Evolutionary conservation across 495 filamentous ascomycete genomes (phyloP), one percentile per base, ranked within the genome.

Genomic region (Coniosporium apollinis): DNA sequence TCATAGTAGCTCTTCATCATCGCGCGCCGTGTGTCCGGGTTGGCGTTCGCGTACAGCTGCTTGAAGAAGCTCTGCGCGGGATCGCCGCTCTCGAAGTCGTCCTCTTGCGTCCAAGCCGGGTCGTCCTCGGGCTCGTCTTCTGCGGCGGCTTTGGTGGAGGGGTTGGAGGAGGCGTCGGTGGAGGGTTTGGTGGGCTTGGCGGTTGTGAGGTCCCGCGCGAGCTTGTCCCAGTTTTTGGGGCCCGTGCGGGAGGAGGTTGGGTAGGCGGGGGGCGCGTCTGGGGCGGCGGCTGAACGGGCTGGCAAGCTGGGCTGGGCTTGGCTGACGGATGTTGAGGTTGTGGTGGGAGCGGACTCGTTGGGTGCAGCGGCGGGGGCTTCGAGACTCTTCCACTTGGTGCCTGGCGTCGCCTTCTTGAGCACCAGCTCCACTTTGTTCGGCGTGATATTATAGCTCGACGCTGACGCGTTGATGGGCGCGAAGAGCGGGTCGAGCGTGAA

Each of bases 1-100:
- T 97, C 89, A 16, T 72, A 55, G 47, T 81, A 96, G 54, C 83
- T 93, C 69, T 97, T 97, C 71, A 93, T 82, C 89, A 97, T 97
- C 2, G 89, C 89, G 3, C 83, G 69, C 46, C 69, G 72, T 22
- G 82, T 82, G 41, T 97, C 86, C 0, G 73, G 69, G 35, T 81
- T 74, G 0, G 84, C 78, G 35, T 63, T 63, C 42, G 78, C 74
- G 56, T 89, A 96, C 0, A 97, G 65, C 51, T 77, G 76, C 65
- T 91, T 87, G 66, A 97, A 97, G 59, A 96, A 97, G 2, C 50
- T 54, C 42, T 89, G 79, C 3, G 82, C 78, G n/a, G 80, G 69
- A 19, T 64, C 57, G 33, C 82, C 76, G 3, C 65, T 71, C 11
- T 70, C 72, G 14, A 74, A 69, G 13, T 76, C 70, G 5, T 76